Evolutionary conservation across 768 basidiomycete species (phyloP).

Genomic region (Gloeopeniophorella convolvens): DNA sequence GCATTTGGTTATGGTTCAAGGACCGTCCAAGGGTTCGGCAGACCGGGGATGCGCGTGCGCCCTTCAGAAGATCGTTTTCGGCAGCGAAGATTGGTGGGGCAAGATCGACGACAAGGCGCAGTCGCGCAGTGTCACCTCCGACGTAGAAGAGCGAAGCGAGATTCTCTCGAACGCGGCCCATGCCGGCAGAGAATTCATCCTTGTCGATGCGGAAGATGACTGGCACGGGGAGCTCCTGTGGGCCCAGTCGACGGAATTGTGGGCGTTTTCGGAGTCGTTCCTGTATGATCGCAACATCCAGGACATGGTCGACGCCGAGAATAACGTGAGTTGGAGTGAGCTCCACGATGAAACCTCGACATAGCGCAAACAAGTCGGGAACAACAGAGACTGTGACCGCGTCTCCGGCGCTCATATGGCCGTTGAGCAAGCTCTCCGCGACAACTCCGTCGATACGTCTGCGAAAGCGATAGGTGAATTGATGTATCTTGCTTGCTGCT

Average conservation of each 20-base stretch:
- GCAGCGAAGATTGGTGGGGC: conserved; percentile 52
- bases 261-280: conserved; percentile 30
- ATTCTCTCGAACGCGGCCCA: conserved; percentile 86
- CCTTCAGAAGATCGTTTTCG: conserved; percentile 23
- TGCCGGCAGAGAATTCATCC: conserved; percentile 83
- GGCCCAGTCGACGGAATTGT: conserved; percentile 21
- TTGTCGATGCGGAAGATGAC: conserved; percentile 83
- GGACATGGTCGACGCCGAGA: conserved; percentile 76
- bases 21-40: conserved; percentile 11
- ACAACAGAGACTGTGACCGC: conserved; percentile 84
- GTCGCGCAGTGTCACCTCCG: conserved; percentile 58
- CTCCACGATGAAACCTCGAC: conserved; percentile 75
- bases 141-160: conserved; percentile 84
- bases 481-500: conserved; percentile 57
- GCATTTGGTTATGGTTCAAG: conserved; percentile 68
- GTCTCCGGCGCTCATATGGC: conserved; percentile 74
- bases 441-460: conserved; percentile 14
- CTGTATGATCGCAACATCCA: conserved; percentile 47
- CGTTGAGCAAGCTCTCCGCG: conserved; percentile 52
- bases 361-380: conserved; percentile 77
- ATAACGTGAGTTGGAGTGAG: conserved; percentile 58
- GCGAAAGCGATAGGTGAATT: conserved; percentile 70
- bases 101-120: conserved; percentile 80
- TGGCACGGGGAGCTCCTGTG: conserved; percentile 15
- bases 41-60: conserved; percentile 9